phyloP scores from a whole-genome alignment of 805 yeast species.

The Barnettozyma californica region DNA sequence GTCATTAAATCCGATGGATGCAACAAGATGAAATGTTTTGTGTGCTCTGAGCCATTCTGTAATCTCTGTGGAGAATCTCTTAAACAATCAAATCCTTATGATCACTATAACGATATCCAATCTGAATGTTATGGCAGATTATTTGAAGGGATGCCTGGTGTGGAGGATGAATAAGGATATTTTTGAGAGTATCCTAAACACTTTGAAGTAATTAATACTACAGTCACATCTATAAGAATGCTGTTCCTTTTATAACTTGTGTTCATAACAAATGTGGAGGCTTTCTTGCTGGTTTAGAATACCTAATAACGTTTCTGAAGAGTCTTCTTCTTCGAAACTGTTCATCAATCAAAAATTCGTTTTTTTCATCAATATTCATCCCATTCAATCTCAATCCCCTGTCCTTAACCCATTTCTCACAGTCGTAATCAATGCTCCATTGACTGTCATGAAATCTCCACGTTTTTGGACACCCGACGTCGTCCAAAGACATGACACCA shows the following conservation, averaged over 20 bases:
- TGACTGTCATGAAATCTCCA: conserved; percentile 61
- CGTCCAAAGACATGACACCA: conserved; percentile 50
- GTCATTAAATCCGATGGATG: conserved; percentile 59
- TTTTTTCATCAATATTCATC: conserved; percentile 28
- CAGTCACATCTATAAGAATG: too few relatives aligned
- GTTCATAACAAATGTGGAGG: conserved; percentile 21
- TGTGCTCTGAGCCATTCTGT: conserved; percentile 47
- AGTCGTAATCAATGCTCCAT: conserved; percentile 63
- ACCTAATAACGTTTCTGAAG: conserved; percentile 46
- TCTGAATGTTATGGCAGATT: conserved; percentile 44
- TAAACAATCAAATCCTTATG: conserved; percentile 40
- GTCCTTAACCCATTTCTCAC: conserved; percentile 45
- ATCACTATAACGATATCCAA: conserved; percentile 40
- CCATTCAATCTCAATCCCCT: conserved; percentile 31
- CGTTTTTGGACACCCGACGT: conserved; percentile 60
- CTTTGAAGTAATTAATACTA: too few relatives aligned
- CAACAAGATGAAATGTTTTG: conserved; percentile 53
- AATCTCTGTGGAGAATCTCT: conserved; percentile 45
- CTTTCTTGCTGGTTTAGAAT: conserved; percentile 33
- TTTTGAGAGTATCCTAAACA: background rate
- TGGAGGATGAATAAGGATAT: conserved; percentile 13
- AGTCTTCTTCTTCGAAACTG: conserved; percentile 56
- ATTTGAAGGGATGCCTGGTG: conserved; percentile 47
- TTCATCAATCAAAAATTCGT: conserved; percentile 47
- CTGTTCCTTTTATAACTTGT: too few relatives aligned